Conservation (phyloP, 768 basidiomycete genomes). For the Tulasnella sp. region DNA sequence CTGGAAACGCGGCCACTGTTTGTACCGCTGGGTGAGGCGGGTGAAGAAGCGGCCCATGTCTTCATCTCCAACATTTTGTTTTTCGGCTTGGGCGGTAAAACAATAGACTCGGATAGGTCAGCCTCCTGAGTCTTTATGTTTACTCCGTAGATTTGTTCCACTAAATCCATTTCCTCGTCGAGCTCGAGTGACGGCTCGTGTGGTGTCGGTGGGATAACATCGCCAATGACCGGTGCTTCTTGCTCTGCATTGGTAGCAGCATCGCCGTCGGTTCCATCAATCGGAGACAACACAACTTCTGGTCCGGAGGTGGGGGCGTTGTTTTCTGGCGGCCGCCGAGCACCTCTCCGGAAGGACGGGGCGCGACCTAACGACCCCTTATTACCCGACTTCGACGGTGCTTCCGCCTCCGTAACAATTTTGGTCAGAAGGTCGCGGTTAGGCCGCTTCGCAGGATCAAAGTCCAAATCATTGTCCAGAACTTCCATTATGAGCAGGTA, state of each 20-base stretch:
- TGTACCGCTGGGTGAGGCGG: constrained; percentile 45
- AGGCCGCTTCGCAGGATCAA: constrained; percentile 74
- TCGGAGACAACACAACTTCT: neutral
- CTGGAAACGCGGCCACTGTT: neutral
- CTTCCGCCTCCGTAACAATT: constrained; percentile 42
- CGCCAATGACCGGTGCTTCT: constrained; percentile 10
- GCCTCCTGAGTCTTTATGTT: constrained; percentile 63
- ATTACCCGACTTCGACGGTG: neutral
- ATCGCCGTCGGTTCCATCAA: neutral
- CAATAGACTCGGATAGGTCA: constrained; percentile 81
- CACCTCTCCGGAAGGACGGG: constrained; percentile 21
- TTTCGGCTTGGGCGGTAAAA: constrained; percentile 76
- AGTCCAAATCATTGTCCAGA: constrained; percentile 83
- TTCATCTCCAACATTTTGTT: constrained; percentile 86
- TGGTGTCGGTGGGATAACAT: constrained; percentile 31
- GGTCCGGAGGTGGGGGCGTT: neutral
- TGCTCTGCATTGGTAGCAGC: neutral
- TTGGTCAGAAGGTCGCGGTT: constrained; percentile 79
- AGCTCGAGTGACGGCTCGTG: constrained; percentile 40
- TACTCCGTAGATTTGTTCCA: constrained; percentile 89
- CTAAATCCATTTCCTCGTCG: constrained; percentile 91
- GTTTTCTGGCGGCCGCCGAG: neutral
- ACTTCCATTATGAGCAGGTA: constrained; percentile 92
- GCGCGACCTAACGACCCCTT: constrained; percentile 21
- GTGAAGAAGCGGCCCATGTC: constrained; percentile 65